Evolutionary conservation across 1,139 yeast genomes (phyloP), one percentile per base, ranked within the genome.

Genomic region (Scheffersomyces cryptocercus): DNA sequence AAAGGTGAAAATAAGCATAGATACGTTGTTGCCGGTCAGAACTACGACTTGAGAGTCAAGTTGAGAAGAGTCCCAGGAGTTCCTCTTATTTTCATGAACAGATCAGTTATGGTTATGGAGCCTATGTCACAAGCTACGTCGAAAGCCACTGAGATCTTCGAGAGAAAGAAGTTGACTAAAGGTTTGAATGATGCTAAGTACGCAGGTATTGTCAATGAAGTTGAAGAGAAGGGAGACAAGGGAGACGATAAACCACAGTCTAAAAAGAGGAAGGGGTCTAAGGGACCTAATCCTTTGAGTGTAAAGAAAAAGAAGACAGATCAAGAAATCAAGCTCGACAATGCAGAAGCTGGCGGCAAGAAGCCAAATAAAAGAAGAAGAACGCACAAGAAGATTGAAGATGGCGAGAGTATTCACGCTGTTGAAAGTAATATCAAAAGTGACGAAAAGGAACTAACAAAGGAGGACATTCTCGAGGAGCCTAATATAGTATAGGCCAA

Each of bases 61-160:
- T 71, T 93, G 50, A 77, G 98, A 52, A 70, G 70, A 29, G 74
- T 90, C 12, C 96, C 99, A 0, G 99, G 97, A 9, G 86, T 89
- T 3, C 99, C 99, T 0, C 66, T 93, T 52, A 71, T 91, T 7
- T 90, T 87, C 62, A 82, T 93, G 80, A 85, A 87, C 59, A 76
- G 97, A 50, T 82, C 96, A 1, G 99, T 95, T 16, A 88, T 93
- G 93, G 84, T 93, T 36, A 84, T 93, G 95, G 99, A 93, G 64
- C 97, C 97, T 11, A 70, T 91, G 52, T 86, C 96, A 40, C 79
- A 78, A 37, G 87, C 87, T 9, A 85, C 95, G 38, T 74, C 77
- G 13, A 67, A 68, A 41, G 79, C 75, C 30, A 82, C 88, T 36
- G 66, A 67, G 35, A 58, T 64, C 30, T 69, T 77, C 39, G 99